phyloP scores from a whole-genome alignment of 2,329 filamentous ascomycete species.

The Monosporascus sp. region DNA sequence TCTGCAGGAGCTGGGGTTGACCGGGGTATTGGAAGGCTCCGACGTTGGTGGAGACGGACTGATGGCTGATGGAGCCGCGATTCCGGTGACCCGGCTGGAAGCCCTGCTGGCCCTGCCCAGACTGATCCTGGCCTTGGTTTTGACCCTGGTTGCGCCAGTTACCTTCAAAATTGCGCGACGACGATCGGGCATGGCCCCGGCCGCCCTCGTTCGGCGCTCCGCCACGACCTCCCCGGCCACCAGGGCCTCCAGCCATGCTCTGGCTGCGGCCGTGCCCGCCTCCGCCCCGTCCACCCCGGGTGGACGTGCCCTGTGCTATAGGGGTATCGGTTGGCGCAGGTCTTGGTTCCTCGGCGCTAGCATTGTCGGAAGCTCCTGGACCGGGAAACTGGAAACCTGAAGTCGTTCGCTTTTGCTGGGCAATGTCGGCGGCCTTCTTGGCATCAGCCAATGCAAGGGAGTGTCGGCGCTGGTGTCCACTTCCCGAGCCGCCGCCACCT shows the following conservation, averaged over 20 bases:
- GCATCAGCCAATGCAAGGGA: constrained; percentile 92
- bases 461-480: constrained; percentile 88
- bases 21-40: constrained; percentile 84
- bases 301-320: constrained; percentile 36
- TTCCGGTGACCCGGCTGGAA: constrained; percentile 92
- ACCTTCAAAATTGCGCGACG: constrained; percentile 91
- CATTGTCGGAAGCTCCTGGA: constrained; percentile 59
- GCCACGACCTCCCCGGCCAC: constrained; percentile 64
- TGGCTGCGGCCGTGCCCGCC: constrained; percentile 70
- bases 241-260: constrained; percentile 77
- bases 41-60: constrained; percentile 75
- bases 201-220: constrained; percentile 51
- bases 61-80: constrained; percentile 72
- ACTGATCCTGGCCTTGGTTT: constrained; percentile 62
- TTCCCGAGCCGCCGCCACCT: constrained; percentile 61
- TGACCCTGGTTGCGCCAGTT: constrained; percentile 86
- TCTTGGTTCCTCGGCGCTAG: constrained; percentile 52
- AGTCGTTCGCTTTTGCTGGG: constrained; percentile 93
- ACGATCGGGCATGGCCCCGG: constrained; percentile 68
- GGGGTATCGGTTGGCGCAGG: constrained; percentile 40
- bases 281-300: constrained; percentile 51
- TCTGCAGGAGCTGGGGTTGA: constrained; percentile 82
- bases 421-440: constrained; percentile 93
- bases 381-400: constrained; percentile 92
- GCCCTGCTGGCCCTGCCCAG: constrained; percentile 51